phyloP scores from a whole-genome alignment of 228 moss, liverwort and hornwort species.

The Sphagnum magellanicum region DNA sequence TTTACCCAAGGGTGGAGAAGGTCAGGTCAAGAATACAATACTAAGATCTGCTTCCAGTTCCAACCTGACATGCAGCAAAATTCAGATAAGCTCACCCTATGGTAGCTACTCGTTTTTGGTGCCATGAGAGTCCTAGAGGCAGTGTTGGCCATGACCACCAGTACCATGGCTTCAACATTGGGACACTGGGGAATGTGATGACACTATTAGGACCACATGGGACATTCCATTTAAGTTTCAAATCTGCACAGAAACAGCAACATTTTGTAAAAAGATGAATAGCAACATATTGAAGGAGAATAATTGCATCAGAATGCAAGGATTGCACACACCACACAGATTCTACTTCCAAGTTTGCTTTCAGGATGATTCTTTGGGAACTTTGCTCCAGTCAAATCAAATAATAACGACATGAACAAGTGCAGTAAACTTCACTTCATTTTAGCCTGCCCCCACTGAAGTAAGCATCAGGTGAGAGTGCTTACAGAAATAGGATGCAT shows the following conservation, averaged over 20 bases:
- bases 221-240: slow-evolving; percentile 62
- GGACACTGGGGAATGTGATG: slow-evolving; percentile 69
- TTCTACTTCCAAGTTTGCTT: neutral
- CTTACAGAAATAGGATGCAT: slow-evolving; percentile 68
- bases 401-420: neutral
- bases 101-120: slow-evolving; percentile 45
- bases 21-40: neutral
- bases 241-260: slow-evolving; percentile 22
- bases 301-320: neutral
- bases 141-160: slow-evolving; percentile 85
- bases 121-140: slow-evolving; percentile 70
- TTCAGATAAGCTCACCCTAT: slow-evolving; percentile 34
- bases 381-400: neutral
- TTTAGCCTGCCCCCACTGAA: neutral
- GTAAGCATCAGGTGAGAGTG: neutral
- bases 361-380: neutral
- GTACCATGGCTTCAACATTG: slow-evolving; percentile 72
- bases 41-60: neutral
- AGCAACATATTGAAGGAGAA: neutral
- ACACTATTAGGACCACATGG: slow-evolving; percentile 72
- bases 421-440: neutral
- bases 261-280: neutral
- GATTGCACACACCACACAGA: neutral
- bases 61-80: neutral
- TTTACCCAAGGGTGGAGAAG: neutral